Conservation (phyloP, 192 early-diverging fungal genomes). For the Paraglomus brasilianum region DNA sequence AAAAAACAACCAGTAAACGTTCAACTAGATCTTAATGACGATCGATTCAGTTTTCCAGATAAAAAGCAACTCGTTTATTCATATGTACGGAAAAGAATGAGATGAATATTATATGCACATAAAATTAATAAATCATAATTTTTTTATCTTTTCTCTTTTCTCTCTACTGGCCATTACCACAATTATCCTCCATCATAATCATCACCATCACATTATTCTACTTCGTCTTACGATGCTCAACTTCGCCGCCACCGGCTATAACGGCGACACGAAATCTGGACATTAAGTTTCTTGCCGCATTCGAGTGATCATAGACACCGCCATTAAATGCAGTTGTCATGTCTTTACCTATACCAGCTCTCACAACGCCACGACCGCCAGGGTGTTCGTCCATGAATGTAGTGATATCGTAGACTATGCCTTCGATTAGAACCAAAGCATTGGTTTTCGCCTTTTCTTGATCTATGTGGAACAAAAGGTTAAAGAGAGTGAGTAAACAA, state of each 20-base stretch:
- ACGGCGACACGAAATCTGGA: constrained; percentile 73
- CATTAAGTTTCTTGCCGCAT: constrained; percentile 89
- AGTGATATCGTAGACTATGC: constrained; percentile 80
- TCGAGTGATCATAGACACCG: constrained; percentile 91
- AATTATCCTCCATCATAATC: no score
- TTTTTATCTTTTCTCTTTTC: no score
- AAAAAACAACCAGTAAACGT: no score
- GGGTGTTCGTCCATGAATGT: constrained; percentile 89
- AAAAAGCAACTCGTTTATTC: no score
- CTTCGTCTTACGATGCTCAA: constrained; percentile 42
- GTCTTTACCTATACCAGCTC: constrained; percentile 79
- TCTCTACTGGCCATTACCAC: no score
- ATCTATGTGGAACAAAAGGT: neutral
- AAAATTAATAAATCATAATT: no score
- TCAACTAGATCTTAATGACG: no score
- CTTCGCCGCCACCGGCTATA: constrained; percentile 52
- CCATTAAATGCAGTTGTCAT: constrained; percentile 93
- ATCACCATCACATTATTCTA: neutral
- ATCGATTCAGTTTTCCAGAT: no score
- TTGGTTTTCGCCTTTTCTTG: constrained; percentile 56
- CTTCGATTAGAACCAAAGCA: constrained; percentile 82
- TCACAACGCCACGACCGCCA: constrained; percentile 79
- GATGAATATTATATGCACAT: no score
- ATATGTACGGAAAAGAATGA: no score
- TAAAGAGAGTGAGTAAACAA: neutral